Percentiles rank a stretch among this genome's conserved stretches.
phyloP scores from a whole-genome alignment of 73 alveolate genomes.

The Paramecium octaurelia region DNA sequence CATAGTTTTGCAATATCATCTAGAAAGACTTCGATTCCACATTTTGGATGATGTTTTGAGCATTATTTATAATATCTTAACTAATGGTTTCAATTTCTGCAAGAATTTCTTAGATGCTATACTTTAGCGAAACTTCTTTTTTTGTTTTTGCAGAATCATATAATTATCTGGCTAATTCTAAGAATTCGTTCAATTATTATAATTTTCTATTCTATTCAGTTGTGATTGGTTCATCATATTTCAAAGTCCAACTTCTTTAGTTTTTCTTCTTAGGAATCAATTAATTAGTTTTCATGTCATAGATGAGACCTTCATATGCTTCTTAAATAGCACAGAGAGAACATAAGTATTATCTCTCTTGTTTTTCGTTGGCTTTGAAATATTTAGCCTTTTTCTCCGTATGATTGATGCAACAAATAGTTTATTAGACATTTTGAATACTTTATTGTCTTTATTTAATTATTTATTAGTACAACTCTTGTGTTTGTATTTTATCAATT shows the following conservation, averaged over 20 bases:
- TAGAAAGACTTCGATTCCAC: not conserved
- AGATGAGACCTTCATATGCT: slow-evolving; percentile 41
- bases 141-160: slow-evolving; percentile 15
- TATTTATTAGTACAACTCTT: slow-evolving; percentile 1
- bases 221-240: not conserved
- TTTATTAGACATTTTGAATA: too few relatives aligned
- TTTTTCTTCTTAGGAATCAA: not conserved
- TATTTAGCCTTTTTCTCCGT: not conserved
- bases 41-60: not conserved
- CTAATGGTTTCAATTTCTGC: not conserved
- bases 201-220: not conserved
- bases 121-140: not conserved
- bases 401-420: not conserved
- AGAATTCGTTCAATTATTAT: not conserved
- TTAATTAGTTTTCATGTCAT: not conserved
- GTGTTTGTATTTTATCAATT: not conserved
- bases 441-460: slow-evolving; percentile 4
- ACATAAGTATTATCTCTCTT: not conserved
- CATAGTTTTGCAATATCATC: slow-evolving; percentile 1
- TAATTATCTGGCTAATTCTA: not conserved
- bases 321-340: slow-evolving; percentile 37
- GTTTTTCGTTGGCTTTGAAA: not conserved
- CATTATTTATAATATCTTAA: not conserved
- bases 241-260: not conserved
- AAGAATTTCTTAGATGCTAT: not conserved